phyloP scores from a whole-genome alignment of 768 basidiomycete genomes.

The Tephrocybe sp. region DNA sequence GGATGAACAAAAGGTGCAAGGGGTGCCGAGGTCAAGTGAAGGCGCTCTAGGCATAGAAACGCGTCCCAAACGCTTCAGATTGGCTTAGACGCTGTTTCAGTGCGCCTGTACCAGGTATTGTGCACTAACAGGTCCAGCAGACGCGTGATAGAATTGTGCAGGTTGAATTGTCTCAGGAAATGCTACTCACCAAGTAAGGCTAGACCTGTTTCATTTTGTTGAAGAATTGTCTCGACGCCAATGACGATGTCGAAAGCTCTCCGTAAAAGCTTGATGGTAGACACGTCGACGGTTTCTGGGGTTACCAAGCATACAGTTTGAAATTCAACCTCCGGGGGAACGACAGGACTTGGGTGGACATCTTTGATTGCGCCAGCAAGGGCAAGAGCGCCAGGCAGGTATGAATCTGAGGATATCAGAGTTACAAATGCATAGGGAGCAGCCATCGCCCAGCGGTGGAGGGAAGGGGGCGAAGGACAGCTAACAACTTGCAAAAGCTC shows the following conservation, averaged over 20 bases:
- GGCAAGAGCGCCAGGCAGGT: constrained; percentile 90
- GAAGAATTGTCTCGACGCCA: constrained; percentile 86
- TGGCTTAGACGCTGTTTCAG: neutral
- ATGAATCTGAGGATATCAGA: constrained; percentile 86
- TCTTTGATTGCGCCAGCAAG: constrained; percentile 83
- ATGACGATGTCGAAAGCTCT: constrained; percentile 81
- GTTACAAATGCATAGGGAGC: constrained; percentile 81
- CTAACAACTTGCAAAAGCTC: constrained; percentile 1
- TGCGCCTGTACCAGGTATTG: neutral
- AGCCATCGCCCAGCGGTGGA: constrained; percentile 47
- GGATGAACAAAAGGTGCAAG: neutral
- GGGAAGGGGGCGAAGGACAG: constrained; percentile 16
- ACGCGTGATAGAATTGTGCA: constrained; percentile 8
- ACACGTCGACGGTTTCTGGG: constrained; percentile 87
- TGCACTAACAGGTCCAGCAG: neutral
- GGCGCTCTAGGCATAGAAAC: neutral
- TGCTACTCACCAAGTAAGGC: constrained; percentile 74
- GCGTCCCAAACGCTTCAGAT: constrained; percentile 3
- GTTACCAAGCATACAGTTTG: constrained; percentile 89
- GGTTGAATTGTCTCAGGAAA: neutral
- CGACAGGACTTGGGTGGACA: constrained; percentile 60
- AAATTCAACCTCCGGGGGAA: constrained; percentile 63
- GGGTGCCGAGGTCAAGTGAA: neutral
- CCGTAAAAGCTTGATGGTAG: constrained; percentile 74
- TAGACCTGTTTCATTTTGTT: constrained; percentile 63